Percentiles rank a stretch among this genome's conserved stretches.
Conservation (phyloP, 495 filamentous ascomycete genomes). For the Coniosporium apollinis region DNA sequence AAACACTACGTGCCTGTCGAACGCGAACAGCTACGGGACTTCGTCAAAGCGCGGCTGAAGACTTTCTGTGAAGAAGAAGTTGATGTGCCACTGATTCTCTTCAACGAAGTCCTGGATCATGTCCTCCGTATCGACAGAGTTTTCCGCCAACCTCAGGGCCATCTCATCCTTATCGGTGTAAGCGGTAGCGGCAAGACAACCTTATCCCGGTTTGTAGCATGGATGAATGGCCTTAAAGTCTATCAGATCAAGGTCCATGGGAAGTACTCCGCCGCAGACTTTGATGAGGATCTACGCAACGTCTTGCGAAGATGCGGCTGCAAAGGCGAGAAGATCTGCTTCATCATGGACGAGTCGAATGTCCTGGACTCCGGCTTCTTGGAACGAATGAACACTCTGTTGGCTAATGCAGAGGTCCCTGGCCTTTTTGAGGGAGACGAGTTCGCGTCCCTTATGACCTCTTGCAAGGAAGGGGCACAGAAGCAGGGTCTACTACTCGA, state of each 20-base stretch:
- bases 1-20: constrained; percentile 97
- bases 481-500: constrained; percentile 88
- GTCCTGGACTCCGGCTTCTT: constrained; percentile 96
- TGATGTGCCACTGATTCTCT: constrained; percentile 89
- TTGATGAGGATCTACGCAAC: constrained; percentile 90
- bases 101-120: constrained; percentile 96
- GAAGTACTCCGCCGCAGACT: constrained; percentile 95
- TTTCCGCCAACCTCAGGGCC: constrained; percentile 94
- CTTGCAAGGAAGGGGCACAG: constrained; percentile 94
- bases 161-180: constrained; percentile 94
- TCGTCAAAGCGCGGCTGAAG: constrained; percentile 89
- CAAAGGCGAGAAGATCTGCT: constrained; percentile 98
- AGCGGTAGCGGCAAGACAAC: constrained; percentile 98
- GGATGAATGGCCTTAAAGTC: constrained; percentile 99
- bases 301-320: constrained; percentile 88
- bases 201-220: constrained; percentile 90
- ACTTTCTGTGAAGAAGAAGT: constrained; percentile 99
- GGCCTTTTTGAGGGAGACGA: constrained; percentile 97
- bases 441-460: constrained; percentile 89
- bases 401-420: constrained; percentile 95
- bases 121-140: constrained; percentile 96
- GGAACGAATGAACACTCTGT: constrained; percentile 95
- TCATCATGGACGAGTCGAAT: constrained; percentile 99
- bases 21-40: constrained; percentile 81
- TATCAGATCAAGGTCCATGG: constrained; percentile 99